Percentiles rank a stretch among this genome's conserved stretches.
phyloP scores from a whole-genome alignment of 1,139 yeast genomes.

The Debaryomyces udenii region DNA sequence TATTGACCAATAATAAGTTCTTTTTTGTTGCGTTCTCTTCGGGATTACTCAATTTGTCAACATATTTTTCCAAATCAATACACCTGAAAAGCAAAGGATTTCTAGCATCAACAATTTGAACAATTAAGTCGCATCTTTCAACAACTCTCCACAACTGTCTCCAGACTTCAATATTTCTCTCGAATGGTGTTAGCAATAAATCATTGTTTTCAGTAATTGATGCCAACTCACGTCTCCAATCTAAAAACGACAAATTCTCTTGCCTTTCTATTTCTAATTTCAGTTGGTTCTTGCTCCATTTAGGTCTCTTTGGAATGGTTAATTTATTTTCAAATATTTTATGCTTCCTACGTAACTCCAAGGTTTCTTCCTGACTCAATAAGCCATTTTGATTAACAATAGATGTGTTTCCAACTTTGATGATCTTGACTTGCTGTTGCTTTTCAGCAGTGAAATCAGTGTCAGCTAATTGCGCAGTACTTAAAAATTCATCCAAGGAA shows the following conservation, averaged over 20 bases:
- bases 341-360: conserved; percentile 64
- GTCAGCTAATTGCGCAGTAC: conserved; percentile 93
- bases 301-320: conserved; percentile 94
- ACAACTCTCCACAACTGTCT: conserved; percentile 98
- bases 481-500: conserved; percentile 90
- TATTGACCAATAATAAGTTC: conserved; percentile 84
- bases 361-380: conserved; percentile 69
- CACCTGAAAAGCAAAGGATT: conserved; percentile 91
- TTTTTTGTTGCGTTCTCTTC: conserved; percentile 54
- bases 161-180: conserved; percentile 97
- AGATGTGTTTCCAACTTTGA: conserved; percentile 68
- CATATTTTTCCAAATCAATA: conserved; percentile 83
- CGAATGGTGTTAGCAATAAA: conserved; percentile 91
- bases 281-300: conserved; percentile 76
- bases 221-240: conserved; percentile 93
- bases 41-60: conserved; percentile 65
- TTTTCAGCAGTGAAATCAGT: conserved; percentile 95
- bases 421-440: conserved; percentile 79
- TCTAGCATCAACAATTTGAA: conserved; percentile 97
- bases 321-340: conserved; percentile 75
- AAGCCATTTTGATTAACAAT: conserved; percentile 51
- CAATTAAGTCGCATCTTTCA: conserved; percentile 91
- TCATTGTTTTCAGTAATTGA: conserved; percentile 79
- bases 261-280: conserved; percentile 78
- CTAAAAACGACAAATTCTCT: conserved; percentile 88